Conservation (phyloP, 2,329 filamentous ascomycete species). For the Pyrenochaeta sp. region DNA sequence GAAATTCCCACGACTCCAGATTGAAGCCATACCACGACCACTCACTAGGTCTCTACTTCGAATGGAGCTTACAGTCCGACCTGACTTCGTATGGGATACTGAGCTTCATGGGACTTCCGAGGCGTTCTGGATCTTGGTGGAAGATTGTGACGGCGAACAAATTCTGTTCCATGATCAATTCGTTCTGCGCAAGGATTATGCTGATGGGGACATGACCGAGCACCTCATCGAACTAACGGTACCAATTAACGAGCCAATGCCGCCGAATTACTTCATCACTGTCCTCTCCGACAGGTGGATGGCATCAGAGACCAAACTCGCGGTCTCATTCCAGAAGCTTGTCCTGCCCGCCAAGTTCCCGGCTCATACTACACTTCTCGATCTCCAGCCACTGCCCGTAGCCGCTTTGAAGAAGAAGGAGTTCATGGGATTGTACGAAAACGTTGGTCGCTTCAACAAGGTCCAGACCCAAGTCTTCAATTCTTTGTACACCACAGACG, state of each 20-base stretch:
- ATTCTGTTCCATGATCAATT: conserved; percentile 96
- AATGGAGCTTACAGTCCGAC: conserved; percentile 87
- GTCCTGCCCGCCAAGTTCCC: conserved; percentile 95
- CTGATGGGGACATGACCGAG: conserved; percentile 83
- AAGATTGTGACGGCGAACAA: conserved; percentile 96
- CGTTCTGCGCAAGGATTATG: conserved; percentile 88
- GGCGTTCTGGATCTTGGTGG: conserved; percentile 95
- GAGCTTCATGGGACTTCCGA: conserved; percentile 85
- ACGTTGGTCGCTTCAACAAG: conserved; percentile 92
- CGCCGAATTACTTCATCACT: conserved; percentile 97
- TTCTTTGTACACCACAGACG: conserved; percentile 85
- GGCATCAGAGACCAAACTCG: conserved; percentile 92
- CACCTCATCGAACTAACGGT: conserved; percentile 97
- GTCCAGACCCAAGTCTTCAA: conserved; percentile 98
- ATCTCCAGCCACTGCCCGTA: conserved; percentile 89
- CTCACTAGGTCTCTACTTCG: conserved; percentile 93
- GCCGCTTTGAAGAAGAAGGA: conserved; percentile 87
- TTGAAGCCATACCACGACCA: conserved; percentile 93
- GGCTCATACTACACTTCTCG: conserved; percentile 87
- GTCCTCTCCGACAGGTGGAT: conserved; percentile 97
- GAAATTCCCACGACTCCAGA: conserved; percentile 91
- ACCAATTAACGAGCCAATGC: conserved; percentile 96
- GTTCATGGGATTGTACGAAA: conserved; percentile 79
- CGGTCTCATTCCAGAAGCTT: conserved; percentile 93
- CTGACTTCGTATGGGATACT: conserved; percentile 96